phyloP scores from a whole-genome alignment of 2,329 filamentous ascomycete species.

The Chrysoporthe puriensis region DNA sequence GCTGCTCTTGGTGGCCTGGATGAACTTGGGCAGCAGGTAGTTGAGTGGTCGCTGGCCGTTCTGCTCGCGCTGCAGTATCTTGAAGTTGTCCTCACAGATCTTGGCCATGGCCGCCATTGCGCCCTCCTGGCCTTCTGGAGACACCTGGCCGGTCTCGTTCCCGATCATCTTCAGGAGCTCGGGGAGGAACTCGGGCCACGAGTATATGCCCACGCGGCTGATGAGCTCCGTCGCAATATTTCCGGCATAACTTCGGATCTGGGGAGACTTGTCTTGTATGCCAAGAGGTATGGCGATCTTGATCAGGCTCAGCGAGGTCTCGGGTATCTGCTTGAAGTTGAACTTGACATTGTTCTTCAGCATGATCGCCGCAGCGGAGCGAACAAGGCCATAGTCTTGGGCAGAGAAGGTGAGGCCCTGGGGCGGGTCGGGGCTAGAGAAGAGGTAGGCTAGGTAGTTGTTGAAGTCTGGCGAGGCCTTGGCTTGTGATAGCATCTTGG shows the following conservation, averaged over 20 bases:
- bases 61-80: constrained; percentile 83
- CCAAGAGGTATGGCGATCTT: constrained; percentile 77
- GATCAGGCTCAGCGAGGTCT: constrained; percentile 74
- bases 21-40: constrained; percentile 86
- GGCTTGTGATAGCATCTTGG: constrained; percentile 88
- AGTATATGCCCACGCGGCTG: constrained; percentile 78
- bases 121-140: constrained; percentile 80
- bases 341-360: constrained; percentile 90
- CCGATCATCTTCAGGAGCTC: constrained; percentile 79
- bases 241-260: constrained; percentile 87
- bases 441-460: constrained; percentile 93
- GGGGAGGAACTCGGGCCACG: constrained; percentile 88
- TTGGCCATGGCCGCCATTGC: constrained; percentile 92
- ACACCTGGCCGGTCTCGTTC: constrained; percentile 70
- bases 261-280: constrained; percentile 77
- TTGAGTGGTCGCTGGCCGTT: constrained; percentile 86
- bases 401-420: constrained; percentile 61
- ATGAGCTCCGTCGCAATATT: constrained; percentile 95
- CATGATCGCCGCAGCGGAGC: constrained; percentile 89
- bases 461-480: constrained; percentile 90
- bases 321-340: constrained; percentile 75
- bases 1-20: constrained; percentile 80
- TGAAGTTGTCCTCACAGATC: constrained; percentile 95
- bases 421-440: constrained; percentile 71
- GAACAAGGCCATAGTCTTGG: constrained; percentile 72